Evolutionary conservation across 257 asterid genomes (phyloP).

Genomic region (Capsicum baccatum): DNA sequence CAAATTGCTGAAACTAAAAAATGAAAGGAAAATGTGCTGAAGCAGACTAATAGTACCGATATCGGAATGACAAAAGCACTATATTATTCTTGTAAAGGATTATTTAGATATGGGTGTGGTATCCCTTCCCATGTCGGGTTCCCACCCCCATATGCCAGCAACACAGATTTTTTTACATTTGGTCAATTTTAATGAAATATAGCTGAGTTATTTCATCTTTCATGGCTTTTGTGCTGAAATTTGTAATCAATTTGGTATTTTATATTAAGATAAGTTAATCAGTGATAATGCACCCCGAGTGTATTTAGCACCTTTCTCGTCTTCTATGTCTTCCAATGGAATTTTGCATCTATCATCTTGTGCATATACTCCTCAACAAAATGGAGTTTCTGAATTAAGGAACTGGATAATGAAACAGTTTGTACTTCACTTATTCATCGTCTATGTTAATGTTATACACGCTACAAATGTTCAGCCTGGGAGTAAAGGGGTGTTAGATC

Average conservation of each 20-base stretch:
- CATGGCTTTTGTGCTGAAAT: not conserved
- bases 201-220: not conserved
- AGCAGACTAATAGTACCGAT: not conserved
- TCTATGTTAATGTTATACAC: not conserved
- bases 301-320: not conserved
- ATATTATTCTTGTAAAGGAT: not conserved
- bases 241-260: not conserved
- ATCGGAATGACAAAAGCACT: not conserved
- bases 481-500: not conserved
- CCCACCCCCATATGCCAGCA: not conserved
- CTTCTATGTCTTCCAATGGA: not conserved
- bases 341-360: not conserved
- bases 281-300: not conserved
- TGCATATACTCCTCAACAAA: not conserved
- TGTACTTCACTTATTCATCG: not conserved
- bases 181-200: not conserved
- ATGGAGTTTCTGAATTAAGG: not conserved
- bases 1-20: not conserved
- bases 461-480: not conserved
- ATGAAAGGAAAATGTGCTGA: constrained; percentile 12
- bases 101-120: not conserved
- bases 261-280: not conserved
- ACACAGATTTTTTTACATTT: not conserved
- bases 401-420: not conserved
- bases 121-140: not conserved